Conservation (phyloP, 768 basidiomycete genomes). For the Rhodotorula toruloides region DNA sequence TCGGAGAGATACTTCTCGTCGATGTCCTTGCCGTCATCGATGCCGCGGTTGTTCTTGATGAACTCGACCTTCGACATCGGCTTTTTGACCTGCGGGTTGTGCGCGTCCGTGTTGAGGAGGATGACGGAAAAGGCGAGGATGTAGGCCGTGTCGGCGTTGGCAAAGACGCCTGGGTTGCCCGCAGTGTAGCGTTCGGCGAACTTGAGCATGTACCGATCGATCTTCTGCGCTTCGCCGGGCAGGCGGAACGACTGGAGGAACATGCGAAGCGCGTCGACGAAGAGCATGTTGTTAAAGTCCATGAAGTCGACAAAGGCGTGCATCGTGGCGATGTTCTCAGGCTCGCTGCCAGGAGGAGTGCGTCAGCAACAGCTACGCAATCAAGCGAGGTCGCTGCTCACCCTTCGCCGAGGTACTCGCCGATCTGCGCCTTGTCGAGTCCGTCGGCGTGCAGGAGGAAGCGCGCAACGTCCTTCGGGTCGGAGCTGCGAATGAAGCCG, state of each 20-base stretch:
- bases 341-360: conserved; percentile 57
- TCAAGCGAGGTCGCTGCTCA: conserved; percentile 51
- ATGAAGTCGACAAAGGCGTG: conserved; percentile 92
- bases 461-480: conserved; percentile 70
- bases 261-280: conserved; percentile 80
- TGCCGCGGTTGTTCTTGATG: conserved; percentile 89
- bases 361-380: not conserved
- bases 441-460: conserved; percentile 88
- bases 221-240: conserved; percentile 96
- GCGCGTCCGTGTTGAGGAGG: conserved; percentile 93
- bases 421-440: conserved; percentile 89
- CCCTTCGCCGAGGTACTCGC: conserved; percentile 97
- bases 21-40: conserved; percentile 83
- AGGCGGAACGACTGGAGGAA: conserved; percentile 95
- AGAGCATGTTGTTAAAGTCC: conserved; percentile 72
- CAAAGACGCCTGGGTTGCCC: conserved; percentile 77
- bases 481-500: conserved; percentile 71
- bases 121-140: conserved; percentile 92
- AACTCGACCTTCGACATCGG: conserved; percentile 92
- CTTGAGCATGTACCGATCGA: conserved; percentile 97
- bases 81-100: conserved; percentile 88
- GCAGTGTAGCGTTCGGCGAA: conserved; percentile 95
- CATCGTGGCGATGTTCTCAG: conserved; percentile 85
- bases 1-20: conserved; percentile 72
- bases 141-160: conserved; percentile 93